Evolutionary conservation across 495 filamentous ascomycete species (phyloP), one percentile per base, ranked within the genome.

Genomic region (Tirmania nivea): DNA sequence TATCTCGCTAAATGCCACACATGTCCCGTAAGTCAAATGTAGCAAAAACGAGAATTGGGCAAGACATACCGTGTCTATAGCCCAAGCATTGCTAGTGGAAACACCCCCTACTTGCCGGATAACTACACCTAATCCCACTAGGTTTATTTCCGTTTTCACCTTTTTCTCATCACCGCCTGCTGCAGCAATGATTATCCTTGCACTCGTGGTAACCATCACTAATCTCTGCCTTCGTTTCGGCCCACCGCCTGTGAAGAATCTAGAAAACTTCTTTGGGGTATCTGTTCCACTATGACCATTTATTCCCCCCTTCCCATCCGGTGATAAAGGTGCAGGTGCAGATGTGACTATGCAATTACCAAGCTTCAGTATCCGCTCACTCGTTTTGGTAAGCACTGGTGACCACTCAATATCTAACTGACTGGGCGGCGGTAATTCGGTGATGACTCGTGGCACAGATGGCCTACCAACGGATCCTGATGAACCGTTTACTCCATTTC

Each of bases 401-500:
- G 89, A 95, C 92, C 92, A 99, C 68, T 96, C 92, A 54, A 99
- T 94, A 66, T 99, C 92, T 14, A 99, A 72, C 65, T 99, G 92
- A 54, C 83, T 93, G 10, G 92, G 92, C 34, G 92, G 88, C 1
- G 92, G 87, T 25, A 99, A 72, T 65, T 99, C 92, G 1, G 92
- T 96, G 54, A 96, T 90, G 42, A 95, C 78, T 55, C 87, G 75
- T 10, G 87, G 80, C 19, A 85, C 79, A 54, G 68, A 71, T 56
- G 66, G 68, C 42, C 65, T 54, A 12, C 55, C 55, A 45, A 65
- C 58, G 3, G 39, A 45, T 45, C 14, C 39, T 4, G 39, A 45
- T 14, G 39, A 45, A 2, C 39, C 39, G 51, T 58, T 34, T 59
- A 62, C 47, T 60, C 64, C 51, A 55, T 66, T 67, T 50, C 72